Conservation (phyloP, 1,284 basidiomycete species). For the Hemileia vastatrix region DNA sequence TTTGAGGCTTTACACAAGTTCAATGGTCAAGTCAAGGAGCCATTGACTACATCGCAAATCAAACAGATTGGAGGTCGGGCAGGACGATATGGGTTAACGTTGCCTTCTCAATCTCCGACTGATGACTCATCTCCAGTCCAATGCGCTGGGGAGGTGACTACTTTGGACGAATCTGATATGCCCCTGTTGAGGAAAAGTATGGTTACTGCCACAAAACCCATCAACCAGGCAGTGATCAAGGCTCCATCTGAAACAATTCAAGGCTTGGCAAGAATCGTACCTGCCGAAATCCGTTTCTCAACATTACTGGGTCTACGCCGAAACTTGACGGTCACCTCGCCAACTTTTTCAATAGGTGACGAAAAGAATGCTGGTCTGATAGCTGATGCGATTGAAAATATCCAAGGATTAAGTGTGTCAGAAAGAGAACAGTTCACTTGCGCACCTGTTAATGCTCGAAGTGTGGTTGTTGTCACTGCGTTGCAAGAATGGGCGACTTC, state of each 20-base stretch:
- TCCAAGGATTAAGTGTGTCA: constrained; percentile 40
- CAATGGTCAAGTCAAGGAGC: constrained; percentile 53
- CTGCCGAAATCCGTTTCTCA: constrained; percentile 37
- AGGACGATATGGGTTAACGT: constrained; percentile 73
- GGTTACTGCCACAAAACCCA: constrained; percentile 47
- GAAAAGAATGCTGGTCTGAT: constrained; percentile 44
- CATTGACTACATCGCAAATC: constrained; percentile 66
- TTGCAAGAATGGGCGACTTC: constrained; percentile 7
- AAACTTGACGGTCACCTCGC: constrained; percentile 43
- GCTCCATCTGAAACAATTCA: constrained; percentile 41
- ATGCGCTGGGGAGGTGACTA: constrained; percentile 50
- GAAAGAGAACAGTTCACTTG: constrained; percentile 46
- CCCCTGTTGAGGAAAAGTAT: constrained; percentile 52
- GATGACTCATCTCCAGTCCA: constrained; percentile 53
- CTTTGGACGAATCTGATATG: constrained; percentile 60
- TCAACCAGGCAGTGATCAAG: constrained; percentile 48
- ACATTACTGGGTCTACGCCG: constrained; percentile 30
- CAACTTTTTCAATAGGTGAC: constrained; percentile 47
- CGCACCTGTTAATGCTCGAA: constrained; percentile 13
- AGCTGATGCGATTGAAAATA: constrained; percentile 45
- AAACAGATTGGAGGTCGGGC: constrained; percentile 97
- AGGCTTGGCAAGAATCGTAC: constrained; percentile 46
- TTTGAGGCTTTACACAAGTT: constrained; percentile 70
- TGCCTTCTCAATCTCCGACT: constrained; percentile 42
- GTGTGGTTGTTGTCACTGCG: constrained; percentile 2